phyloP scores from a whole-genome alignment of 2,329 filamentous ascomycete genomes.

The Aspergillus uvarum region DNA sequence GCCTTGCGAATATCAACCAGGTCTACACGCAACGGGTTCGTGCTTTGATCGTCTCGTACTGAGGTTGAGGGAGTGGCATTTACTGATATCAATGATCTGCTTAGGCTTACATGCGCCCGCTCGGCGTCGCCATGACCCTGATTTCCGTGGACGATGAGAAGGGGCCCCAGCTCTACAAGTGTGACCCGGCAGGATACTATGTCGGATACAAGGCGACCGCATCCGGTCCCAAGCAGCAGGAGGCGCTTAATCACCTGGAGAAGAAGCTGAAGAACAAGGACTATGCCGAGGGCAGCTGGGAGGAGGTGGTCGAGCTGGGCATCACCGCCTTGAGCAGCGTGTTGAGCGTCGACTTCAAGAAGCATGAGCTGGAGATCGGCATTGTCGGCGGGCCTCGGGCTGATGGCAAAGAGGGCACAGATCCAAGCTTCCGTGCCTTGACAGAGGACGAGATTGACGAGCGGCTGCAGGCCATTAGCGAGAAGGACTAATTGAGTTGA shows the following conservation, averaged over 20 bases:
- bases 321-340: conserved; percentile 95
- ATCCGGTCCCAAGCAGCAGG: conserved; percentile 96
- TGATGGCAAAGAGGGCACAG: conserved; percentile 80
- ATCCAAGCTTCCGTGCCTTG: conserved; percentile 78
- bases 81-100: conserved; percentile 6
- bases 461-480: conserved; percentile 93
- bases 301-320: conserved; percentile 95
- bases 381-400: conserved; percentile 85
- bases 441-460: conserved; percentile 99
- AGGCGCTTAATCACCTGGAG: conserved; percentile 96
- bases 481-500: conserved; percentile 73
- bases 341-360: conserved; percentile 99
- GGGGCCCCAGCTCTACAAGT: conserved; percentile 96
- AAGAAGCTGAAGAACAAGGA: conserved; percentile 99
- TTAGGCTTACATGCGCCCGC: conserved; percentile 94
- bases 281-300: conserved; percentile 84
- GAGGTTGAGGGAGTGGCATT: background rate
- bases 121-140: conserved; percentile 92
- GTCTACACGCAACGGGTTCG: conserved; percentile 95
- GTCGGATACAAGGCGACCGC: conserved; percentile 98
- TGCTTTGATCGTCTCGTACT: conserved; percentile 8
- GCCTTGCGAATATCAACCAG: conserved; percentile 97
- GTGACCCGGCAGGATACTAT: conserved; percentile 96
- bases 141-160: conserved; percentile 91
- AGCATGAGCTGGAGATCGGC: conserved; percentile 96